A percentile compares a stretch with the other conserved stretches of the same genome.
Evolutionary conservation across 805 yeast genomes (phyloP).

Genomic region (Myxozyma vanderwaltii): DNA sequence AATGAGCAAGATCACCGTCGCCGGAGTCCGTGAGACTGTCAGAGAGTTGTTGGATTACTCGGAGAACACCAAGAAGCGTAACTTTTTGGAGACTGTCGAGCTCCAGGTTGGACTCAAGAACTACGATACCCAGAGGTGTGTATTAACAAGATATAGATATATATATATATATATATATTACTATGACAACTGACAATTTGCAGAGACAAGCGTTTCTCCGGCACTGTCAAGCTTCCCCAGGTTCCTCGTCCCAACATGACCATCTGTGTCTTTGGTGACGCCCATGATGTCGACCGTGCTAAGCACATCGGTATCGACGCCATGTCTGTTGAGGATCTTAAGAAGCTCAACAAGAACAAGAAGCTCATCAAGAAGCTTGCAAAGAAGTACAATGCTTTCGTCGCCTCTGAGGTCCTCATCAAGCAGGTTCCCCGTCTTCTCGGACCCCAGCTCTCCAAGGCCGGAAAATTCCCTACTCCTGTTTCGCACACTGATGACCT

Average conservation of each 20-base stretch:
- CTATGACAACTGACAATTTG: background rate
- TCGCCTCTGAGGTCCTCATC: constrained; percentile 98
- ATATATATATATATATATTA: background rate
- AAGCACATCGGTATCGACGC: constrained; percentile 99
- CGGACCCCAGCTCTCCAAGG: constrained; percentile 99
- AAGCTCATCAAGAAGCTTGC: constrained; percentile 98
- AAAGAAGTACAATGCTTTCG: constrained; percentile 99
- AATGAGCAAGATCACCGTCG: constrained; percentile 68
- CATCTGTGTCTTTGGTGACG: constrained; percentile 99
- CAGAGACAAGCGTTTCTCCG: constrained; percentile 99
- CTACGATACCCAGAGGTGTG: constrained; percentile 96
- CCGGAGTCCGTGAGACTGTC: constrained; percentile 97
- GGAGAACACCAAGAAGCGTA: constrained; percentile 92
- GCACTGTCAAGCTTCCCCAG: constrained; percentile 95
- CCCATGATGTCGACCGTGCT: constrained; percentile 99
- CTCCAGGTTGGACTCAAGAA: constrained; percentile 99
- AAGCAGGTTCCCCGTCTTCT: constrained; percentile 99
- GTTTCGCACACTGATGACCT: constrained; percentile 99
- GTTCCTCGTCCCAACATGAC: constrained; percentile 99
- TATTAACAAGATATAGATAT: background rate
- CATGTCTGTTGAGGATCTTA: constrained; percentile 99
- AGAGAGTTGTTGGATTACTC: constrained; percentile 87
- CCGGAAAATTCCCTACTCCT: constrained; percentile 99
- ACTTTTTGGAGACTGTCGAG: constrained; percentile 99
- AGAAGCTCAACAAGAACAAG: constrained; percentile 99